Percentiles rank a stretch among this genome's conserved stretches.
phyloP scores from a whole-genome alignment of 2,329 filamentous ascomycete genomes.

The Pezicula carpinea region DNA sequence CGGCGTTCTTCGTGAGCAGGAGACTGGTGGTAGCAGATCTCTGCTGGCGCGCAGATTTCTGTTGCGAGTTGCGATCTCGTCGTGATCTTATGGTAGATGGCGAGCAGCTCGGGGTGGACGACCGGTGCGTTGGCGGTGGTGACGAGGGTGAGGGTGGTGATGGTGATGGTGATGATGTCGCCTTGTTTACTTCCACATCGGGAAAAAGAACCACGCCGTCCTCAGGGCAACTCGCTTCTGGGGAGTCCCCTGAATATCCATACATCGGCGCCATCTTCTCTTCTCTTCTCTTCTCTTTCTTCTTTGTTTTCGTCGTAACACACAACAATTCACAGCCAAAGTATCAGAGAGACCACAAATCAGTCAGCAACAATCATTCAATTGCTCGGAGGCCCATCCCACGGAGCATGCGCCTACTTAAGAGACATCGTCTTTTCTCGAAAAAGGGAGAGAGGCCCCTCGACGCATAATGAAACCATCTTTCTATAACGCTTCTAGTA shows the following conservation, averaged over 20 bases:
- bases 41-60: slow-evolving; percentile 21
- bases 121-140: slow-evolving; percentile 13
- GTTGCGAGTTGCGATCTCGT: slow-evolving; percentile 19
- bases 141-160: slow-evolving; percentile 5
- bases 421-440: slow-evolving; percentile 3
- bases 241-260: background rate
- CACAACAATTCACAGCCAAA: background rate
- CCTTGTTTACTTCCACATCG: slow-evolving; percentile 15
- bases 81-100: slow-evolving; percentile 16
- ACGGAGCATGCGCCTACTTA: slow-evolving; percentile 3
- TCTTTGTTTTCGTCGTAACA: background rate
- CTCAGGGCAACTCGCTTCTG: slow-evolving; percentile 5
- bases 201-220: slow-evolving; percentile 8
- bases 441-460: slow-evolving; percentile 3
- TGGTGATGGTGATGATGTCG: slow-evolving; percentile 1
- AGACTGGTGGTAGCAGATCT: slow-evolving; percentile 16
- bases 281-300: background rate
- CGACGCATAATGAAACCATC: slow-evolving; percentile 18
- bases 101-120: background rate
- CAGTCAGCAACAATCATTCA: too few species aligned
- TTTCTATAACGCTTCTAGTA: slow-evolving; percentile 2
- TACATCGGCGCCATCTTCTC: slow-evolving; percentile 2
- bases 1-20: slow-evolving; percentile 2
- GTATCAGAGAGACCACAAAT: too few species aligned
- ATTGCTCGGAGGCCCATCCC: background rate